Conservation (phyloP, 345 rosid species). For the Ceriops decandra region DNA sequence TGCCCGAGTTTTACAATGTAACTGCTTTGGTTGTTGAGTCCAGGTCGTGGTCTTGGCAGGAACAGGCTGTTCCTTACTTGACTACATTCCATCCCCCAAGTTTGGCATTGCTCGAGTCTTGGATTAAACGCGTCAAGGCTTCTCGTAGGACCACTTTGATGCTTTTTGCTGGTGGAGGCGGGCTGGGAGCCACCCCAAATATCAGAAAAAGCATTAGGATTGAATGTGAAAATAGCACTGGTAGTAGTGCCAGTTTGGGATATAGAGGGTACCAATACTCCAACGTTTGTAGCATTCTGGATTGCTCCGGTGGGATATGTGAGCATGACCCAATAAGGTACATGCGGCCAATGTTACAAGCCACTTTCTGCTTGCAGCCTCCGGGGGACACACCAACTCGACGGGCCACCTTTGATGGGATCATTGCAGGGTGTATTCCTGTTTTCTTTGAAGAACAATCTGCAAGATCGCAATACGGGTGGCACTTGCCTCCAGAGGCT, state of each 20-base stretch:
- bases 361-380: conserved; percentile 84
- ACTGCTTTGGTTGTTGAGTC: conserved; percentile 67
- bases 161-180: conserved; percentile 93
- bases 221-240: conserved; percentile 52
- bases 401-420: conserved; percentile 74
- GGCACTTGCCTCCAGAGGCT: conserved; percentile 66
- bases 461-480: conserved; percentile 62
- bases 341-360: conserved; percentile 73
- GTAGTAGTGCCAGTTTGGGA: neutral
- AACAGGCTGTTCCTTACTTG: conserved; percentile 83
- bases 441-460: conserved; percentile 84
- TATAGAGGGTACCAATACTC: conserved; percentile 17
- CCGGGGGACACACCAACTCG: conserved; percentile 89
- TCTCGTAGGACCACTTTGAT: conserved; percentile 52
- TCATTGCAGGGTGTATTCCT: conserved; percentile 85
- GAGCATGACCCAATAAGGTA: conserved; percentile 82
- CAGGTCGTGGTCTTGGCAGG: conserved; percentile 90
- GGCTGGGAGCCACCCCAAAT: conserved; percentile 51
- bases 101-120: conserved; percentile 51
- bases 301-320: conserved; percentile 83
- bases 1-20: conserved; percentile 70
- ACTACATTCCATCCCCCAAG: conserved; percentile 87
- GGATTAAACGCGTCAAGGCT: conserved; percentile 58
- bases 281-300: conserved; percentile 66
- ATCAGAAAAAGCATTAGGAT: conserved; percentile 76